Conservation (phyloP, 805 yeast species). For the Yarrowia divulgata region DNA sequence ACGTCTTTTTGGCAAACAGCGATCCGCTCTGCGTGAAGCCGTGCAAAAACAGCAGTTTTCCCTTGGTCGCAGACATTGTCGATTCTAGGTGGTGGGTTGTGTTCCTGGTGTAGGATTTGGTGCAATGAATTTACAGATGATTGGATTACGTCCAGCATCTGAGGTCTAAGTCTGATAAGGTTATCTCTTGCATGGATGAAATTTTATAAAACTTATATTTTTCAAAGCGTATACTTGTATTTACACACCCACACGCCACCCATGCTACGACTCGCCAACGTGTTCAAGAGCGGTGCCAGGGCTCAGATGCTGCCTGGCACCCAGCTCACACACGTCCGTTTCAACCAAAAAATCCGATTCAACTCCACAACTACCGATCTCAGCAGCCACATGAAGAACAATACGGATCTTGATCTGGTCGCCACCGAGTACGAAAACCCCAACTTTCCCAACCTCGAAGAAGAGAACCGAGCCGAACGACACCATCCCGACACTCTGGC, state of each 20-base stretch:
- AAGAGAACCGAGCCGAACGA: not conserved
- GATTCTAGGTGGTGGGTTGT: not conserved
- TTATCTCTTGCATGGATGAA: slow-evolving; percentile 14
- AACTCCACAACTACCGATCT: slow-evolving; percentile 1
- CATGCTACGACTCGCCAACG: slow-evolving; percentile 1
- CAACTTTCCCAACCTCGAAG: no score
- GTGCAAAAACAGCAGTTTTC: slow-evolving; percentile 80
- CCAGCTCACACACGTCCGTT: not conserved
- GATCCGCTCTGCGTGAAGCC: slow-evolving; percentile 86
- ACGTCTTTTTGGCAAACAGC: slow-evolving; percentile 84
- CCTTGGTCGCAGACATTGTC: slow-evolving; percentile 27
- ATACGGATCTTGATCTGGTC: not conserved
- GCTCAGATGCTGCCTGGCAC: not conserved
- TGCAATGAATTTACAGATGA: not conserved
- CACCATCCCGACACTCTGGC: slow-evolving; percentile 29
- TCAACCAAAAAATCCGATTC: not conserved
- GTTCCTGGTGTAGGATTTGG: not conserved
- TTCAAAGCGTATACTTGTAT: no score
- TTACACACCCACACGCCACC: not conserved
- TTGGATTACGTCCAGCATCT: slow-evolving; percentile 2
- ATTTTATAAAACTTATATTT: not conserved
- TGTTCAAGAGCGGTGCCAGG: not conserved
- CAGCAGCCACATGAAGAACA: slow-evolving; percentile 1
- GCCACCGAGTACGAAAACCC: not conserved
- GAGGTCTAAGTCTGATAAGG: not conserved